Conservation (phyloP, 768 basidiomycete genomes). For the Boletales sp. region DNA sequence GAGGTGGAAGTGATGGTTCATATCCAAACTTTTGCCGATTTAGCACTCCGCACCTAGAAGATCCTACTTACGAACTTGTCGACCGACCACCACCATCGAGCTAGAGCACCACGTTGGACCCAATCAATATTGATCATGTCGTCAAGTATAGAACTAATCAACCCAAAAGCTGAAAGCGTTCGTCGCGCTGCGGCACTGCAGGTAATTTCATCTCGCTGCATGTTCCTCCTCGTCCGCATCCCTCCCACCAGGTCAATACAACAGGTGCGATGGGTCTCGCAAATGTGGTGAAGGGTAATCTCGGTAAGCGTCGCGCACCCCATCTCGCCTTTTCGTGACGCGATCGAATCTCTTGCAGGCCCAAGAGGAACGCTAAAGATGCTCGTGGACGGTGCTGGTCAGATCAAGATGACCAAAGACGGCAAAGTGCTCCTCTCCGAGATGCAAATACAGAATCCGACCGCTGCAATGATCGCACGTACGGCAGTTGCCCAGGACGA, state of each 20-base stretch:
- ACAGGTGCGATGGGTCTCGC: conserved; percentile 97
- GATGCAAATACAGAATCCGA: conserved; percentile 99
- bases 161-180: conserved; percentile 94
- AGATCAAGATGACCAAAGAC: conserved; percentile 99
- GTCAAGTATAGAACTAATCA: conserved; percentile 90
- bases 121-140: conserved; percentile 41
- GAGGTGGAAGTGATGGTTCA: conserved; percentile 27
- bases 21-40: conserved; percentile 27
- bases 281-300: conserved; percentile 93
- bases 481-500: conserved; percentile 99
- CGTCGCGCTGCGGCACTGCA: conserved; percentile 87
- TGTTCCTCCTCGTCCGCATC: conserved; percentile 20
- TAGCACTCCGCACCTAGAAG: conserved; percentile 27
- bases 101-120: conserved; percentile 20
- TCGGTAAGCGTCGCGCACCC: conserved; percentile 56
- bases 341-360: conserved; percentile 48
- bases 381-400: conserved; percentile 97
- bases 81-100: conserved; percentile 13
- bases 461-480: conserved; percentile 97
- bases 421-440: conserved; percentile 97
- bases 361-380: conserved; percentile 98
- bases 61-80: not conserved
- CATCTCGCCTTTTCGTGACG: conserved; percentile 9
- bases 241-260: conserved; percentile 68
- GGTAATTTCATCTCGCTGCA: conserved; percentile 42